phyloP scores from a whole-genome alignment of 2,329 filamentous ascomycete genomes.

The Aureobasidium subglaciale region DNA sequence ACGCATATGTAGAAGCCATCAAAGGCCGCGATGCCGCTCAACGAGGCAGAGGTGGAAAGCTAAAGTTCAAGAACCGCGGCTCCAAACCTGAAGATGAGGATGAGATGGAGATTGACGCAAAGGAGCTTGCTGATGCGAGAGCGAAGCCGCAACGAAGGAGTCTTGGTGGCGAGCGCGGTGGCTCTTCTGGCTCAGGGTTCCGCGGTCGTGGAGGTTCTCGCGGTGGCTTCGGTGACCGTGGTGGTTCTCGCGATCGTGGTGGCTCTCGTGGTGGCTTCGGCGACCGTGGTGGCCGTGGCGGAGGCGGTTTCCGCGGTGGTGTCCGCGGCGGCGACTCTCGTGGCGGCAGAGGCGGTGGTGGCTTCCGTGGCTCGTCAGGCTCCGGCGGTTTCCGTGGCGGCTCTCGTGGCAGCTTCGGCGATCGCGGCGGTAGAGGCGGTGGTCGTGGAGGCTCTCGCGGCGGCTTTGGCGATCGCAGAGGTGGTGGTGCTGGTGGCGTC shows the following conservation, averaged over 20 bases:
- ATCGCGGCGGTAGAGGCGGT: background rate
- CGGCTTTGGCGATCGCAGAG: slow-evolving; percentile 2
- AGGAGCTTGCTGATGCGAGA: slow-evolving; percentile 26
- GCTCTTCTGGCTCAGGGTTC: background rate
- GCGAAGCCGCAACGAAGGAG: slow-evolving; percentile 29
- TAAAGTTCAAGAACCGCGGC: slow-evolving; percentile 51
- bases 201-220: background rate
- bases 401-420: too few relatives aligned
- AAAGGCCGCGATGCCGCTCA: slow-evolving; percentile 52
- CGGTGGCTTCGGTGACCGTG: slow-evolving; percentile 7
- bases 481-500: slow-evolving; percentile 1
- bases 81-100: slow-evolving; percentile 38
- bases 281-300: slow-evolving; percentile 6
- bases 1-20: slow-evolving; percentile 56
- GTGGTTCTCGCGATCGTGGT: background rate
- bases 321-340: background rate
- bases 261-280: background rate
- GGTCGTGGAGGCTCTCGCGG: background rate
- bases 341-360: background rate
- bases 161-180: slow-evolving; percentile 30
- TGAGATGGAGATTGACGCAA: slow-evolving; percentile 28
- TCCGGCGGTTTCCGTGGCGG: background rate
- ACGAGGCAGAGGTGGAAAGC: slow-evolving; percentile 51
- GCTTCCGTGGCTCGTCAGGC: background rate
- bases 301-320: background rate